Evolutionary conservation across 2,329 filamentous ascomycete species (phyloP).

Genomic region (Triangularia verruculosa): DNA sequence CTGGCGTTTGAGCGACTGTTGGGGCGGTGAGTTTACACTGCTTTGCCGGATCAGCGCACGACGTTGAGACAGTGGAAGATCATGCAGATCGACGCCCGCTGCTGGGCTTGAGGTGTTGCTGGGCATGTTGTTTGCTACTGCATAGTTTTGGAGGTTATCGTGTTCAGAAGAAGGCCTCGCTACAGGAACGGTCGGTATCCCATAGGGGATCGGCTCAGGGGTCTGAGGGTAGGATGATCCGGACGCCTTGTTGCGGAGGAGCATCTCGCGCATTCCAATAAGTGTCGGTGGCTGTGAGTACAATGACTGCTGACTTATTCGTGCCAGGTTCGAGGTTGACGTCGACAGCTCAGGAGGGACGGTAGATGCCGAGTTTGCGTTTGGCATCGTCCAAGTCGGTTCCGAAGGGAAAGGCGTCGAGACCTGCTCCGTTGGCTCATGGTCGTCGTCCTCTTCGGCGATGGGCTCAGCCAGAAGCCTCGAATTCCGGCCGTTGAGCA

Average conservation of each 20-base stretch:
- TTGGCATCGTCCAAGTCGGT: neutral
- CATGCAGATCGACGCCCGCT: conserved; percentile 51
- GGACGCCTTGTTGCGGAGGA: conserved; percentile 51
- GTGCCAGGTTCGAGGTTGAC: conserved; percentile 21
- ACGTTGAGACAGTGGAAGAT: conserved; percentile 69
- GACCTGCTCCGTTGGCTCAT: conserved; percentile 13
- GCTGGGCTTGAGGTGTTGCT: neutral
- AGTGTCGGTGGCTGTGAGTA: conserved; percentile 54
- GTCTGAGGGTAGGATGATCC: conserved; percentile 33
- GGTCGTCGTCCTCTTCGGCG: conserved; percentile 39
- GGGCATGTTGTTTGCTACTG: neutral
- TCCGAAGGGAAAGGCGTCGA: neutral
- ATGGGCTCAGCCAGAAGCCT: conserved; percentile 39
- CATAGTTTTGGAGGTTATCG: conserved; percentile 13
- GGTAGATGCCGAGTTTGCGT: conserved; percentile 24
- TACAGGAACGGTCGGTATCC: conserved; percentile 19
- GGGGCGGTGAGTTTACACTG: conserved; percentile 32
- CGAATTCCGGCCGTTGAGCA: conserved; percentile 28
- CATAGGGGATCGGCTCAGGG: conserved; percentile 27
- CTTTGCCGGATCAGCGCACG: conserved; percentile 57
- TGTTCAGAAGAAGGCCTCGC: conserved; percentile 18
- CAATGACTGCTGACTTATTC: conserved; percentile 32
- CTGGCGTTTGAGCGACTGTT: conserved; percentile 24
- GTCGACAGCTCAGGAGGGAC: conserved; percentile 21
- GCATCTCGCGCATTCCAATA: conserved; percentile 53